Conservation (phyloP, 805 yeast species). For the Pichia scutulata region DNA sequence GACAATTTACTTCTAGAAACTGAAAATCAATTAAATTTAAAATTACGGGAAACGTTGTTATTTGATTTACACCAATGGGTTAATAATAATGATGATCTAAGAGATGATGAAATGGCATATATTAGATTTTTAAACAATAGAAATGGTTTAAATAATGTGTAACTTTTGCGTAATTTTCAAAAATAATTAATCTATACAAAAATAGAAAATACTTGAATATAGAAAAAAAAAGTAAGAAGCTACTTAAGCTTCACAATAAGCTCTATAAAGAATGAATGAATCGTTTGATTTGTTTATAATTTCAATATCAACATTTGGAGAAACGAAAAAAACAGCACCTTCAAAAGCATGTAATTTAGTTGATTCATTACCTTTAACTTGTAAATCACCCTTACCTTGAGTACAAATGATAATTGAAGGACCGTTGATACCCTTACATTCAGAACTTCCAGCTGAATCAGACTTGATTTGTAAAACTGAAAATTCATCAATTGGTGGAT, state of each 20-base stretch:
- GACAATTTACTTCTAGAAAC: conserved; percentile 52
- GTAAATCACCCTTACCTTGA: conserved; percentile 62
- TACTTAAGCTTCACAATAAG: conserved; percentile 67
- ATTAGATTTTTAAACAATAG: conserved; percentile 8
- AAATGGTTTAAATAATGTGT: background rate
- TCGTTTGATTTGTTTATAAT: conserved; percentile 38
- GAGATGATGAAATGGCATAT: conserved; percentile 3
- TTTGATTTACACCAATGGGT: conserved; percentile 62
- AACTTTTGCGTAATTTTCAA: background rate
- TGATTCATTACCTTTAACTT: conserved; percentile 35
- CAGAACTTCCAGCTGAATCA: conserved; percentile 43
- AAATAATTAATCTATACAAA: background rate
- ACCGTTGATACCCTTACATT: conserved; percentile 60
- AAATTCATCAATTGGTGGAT: conserved; percentile 97
- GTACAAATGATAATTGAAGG: conserved; percentile 85
- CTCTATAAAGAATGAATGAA: conserved; percentile 76
- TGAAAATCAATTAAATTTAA: conserved; percentile 50
- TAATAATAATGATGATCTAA: conserved; percentile 34
- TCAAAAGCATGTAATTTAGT: conserved; percentile 43
- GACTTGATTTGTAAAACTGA: conserved; percentile 82
- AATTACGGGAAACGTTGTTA: conserved; percentile 48
- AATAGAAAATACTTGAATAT: background rate
- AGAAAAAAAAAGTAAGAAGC: background rate
- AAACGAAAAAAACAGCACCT: conserved; percentile 81
- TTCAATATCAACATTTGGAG: conserved; percentile 64